These are phyloP conservation scores for Lipomyces chichibuensis DNA, from an alignment of 805 yeast genomes.

Conservation along the genomic window DNA sequence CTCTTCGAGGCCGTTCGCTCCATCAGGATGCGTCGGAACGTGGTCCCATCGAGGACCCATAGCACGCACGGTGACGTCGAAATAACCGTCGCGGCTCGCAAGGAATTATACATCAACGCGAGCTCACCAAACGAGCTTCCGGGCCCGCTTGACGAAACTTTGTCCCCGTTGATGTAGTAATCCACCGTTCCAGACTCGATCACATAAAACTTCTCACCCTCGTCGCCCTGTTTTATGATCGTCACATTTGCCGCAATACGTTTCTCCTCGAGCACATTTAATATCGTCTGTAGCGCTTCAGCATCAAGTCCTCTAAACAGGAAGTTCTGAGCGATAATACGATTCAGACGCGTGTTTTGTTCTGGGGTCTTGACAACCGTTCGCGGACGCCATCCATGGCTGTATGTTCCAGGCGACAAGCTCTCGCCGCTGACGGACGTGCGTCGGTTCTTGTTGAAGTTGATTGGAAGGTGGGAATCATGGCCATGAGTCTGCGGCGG, in stretches of 20 bases:
- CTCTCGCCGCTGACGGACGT: slow-evolving; percentile 36
- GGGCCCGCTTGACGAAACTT: slow-evolving; percentile 74
- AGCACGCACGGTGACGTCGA: slow-evolving; percentile 66
- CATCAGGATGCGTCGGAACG: slow-evolving; percentile 86
- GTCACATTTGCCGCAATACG: slow-evolving; percentile 48
- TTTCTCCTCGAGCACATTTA: slow-evolving; percentile 82
- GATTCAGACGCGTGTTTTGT: slow-evolving; percentile 69
- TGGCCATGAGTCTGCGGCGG: background rate
- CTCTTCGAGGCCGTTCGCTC: slow-evolving; percentile 92
- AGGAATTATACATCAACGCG: slow-evolving; percentile 96
- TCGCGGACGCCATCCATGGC: slow-evolving; percentile 47
- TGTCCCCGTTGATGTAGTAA: slow-evolving; percentile 68
- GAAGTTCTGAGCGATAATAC: slow-evolving; percentile 77
- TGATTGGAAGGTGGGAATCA: slow-evolving; percentile 25
- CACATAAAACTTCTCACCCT: slow-evolving; percentile 89
- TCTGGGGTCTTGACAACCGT: slow-evolving; percentile 43
- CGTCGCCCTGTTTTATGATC: slow-evolving; percentile 88
- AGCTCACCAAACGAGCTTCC: slow-evolving; percentile 96
- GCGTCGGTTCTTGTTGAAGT: slow-evolving; percentile 35
- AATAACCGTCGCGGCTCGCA: slow-evolving; percentile 92
- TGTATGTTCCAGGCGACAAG: slow-evolving; percentile 21
- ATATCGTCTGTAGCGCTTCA: slow-evolving; percentile 73
- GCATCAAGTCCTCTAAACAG: slow-evolving; percentile 81
- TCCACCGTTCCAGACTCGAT: slow-evolving; percentile 85
- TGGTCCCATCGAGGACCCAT: slow-evolving; percentile 92